Base-by-base conservation (phyloP, 1,139 yeast species). In the Arxiozyma slooffiae region DNA sequence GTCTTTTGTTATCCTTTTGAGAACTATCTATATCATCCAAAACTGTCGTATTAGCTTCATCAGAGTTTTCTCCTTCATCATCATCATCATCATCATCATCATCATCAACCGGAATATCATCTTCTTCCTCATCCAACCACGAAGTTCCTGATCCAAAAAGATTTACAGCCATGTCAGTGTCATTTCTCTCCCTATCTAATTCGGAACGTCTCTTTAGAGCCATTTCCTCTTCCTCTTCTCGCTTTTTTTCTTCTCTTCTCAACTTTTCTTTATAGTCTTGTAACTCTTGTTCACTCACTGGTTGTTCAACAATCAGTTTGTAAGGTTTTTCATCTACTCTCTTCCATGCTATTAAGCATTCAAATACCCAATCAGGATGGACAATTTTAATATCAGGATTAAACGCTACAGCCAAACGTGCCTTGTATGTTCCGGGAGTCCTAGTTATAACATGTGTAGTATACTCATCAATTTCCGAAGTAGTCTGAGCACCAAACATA, bases 281-380 rank as follows among this genome's bases (percentile, higher is more conserved):
- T 20, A 67, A 70, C 44, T 72, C 75, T 17, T 59, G 66, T 1
- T 63, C 68, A 45, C 73, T 46, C 56, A 76, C 57, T 51, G 74
- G 53, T 60, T 72, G 57, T 17, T 71, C 73, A 1, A 71, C 70
- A 14, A 78, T 68, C n/a, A 89, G 70, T 48, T 75, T 67, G 63
- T 75, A 89, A 8, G 77, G 79, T 3, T 66, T 71, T 59, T 85
- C 95, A 34, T 82, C 80, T 0, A 81, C 82, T 49, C 77, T 78
- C 48, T 73, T 71, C 97, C 98, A 92, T 20, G 75, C 69, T 17
- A 89, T 81, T 57, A 92, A 74, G 64, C 96, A 86, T 23, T 85
- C 82, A 70, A 89, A 89, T 4, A 92, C 69, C 98, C 98, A 92
- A 62, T 85, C 94, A 1, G 95, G 89, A 60, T 82, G 84, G n/a